Base-by-base conservation (phyloP, 345 rosid species). In the Ailanthus altissimus region DNA sequence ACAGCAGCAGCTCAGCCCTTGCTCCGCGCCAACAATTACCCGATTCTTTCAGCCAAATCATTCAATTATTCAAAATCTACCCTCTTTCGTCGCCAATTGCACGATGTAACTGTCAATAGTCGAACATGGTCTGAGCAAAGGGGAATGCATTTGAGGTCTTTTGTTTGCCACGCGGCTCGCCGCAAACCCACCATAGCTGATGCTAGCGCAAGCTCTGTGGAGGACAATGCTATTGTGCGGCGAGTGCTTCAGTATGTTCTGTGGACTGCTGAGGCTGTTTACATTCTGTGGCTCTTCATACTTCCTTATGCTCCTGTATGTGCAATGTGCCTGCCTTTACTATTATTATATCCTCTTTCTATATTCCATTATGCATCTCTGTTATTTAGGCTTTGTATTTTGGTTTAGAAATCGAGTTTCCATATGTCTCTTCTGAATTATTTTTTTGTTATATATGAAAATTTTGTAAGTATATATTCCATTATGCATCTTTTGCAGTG, bases 221-320 rank as follows among this genome's bases (percentile, higher is more conserved):
- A 84, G 14, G 85, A 76, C 40, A 75, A 80, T 76, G 86, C 78
- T 28, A 73, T 20, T 47, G 16, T 23, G 0, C 81, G 79, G 82
- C 80, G 86, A 71, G 79, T 81, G 59, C 59, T 87, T 78, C 89
- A 89, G 73, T 62, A 69, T n/a, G 71, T 79, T 23, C 83, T 93
- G 50, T 92, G 98, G 97, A 79, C 75, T 46, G 82, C 91, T 32
- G 99, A 93, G 88, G 90, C 90, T 63, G 87, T 85, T 77, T 96
- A 96, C 85, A 88, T 96, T 75, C 77, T 88, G 72, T 96, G 97
- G 97, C 98, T 96, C 76, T 91, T 96, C 82, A 84, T 96, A 65
- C 98, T 96, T 50, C 99, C 97, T 47, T 90, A 84, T 82, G 98
- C 98, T 67, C 97, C 98, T 70, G 97, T 61, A 45, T 46, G 53